Conservation (phyloP, 2,329 filamentous ascomycete species). For the Arthrobotrys musiformis region DNA sequence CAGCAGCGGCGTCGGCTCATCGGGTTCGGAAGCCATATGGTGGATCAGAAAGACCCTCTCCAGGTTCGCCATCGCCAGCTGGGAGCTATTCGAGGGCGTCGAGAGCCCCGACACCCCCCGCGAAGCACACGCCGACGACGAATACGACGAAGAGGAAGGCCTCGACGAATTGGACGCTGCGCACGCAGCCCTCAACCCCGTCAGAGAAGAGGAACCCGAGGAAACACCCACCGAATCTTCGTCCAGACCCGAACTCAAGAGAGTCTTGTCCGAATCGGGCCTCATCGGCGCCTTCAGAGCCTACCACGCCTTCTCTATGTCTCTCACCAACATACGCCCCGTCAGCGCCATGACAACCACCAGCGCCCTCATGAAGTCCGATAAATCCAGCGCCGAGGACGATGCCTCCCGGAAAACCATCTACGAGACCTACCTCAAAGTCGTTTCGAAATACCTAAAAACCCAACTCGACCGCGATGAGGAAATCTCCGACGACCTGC, state of each 20-base stretch:
- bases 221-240: constrained; percentile 3
- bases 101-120: constrained; percentile 36
- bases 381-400: constrained; percentile 40
- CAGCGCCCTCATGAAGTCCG: constrained; percentile 37
- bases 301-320: constrained; percentile 53
- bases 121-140: constrained; percentile 36
- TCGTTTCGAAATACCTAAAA: constrained; percentile 50
- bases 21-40: constrained; percentile 40
- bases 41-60: constrained; percentile 54
- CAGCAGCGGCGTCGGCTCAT: constrained; percentile 42
- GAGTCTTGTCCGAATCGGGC: constrained; percentile 36
- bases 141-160: constrained; percentile 45
- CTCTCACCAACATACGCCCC: constrained; percentile 30
- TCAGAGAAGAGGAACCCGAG: constrained; percentile 18
- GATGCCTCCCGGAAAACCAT: constrained; percentile 48
- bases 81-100: constrained; percentile 53
- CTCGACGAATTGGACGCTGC: constrained; percentile 45
- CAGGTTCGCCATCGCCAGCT: constrained; percentile 51
- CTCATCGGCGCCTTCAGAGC: constrained; percentile 52
- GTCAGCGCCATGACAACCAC: constrained; percentile 27
- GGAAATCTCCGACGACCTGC: constrained; percentile 71
- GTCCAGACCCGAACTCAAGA: constrained; percentile 30
- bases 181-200: constrained; percentile 26
- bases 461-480: constrained; percentile 47
- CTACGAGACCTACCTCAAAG: constrained; percentile 54